These are phyloP conservation scores for Elsinoe ampelina DNA, from an alignment of 2,329 filamentous ascomycete species.

Conservation along the genomic window DNA sequence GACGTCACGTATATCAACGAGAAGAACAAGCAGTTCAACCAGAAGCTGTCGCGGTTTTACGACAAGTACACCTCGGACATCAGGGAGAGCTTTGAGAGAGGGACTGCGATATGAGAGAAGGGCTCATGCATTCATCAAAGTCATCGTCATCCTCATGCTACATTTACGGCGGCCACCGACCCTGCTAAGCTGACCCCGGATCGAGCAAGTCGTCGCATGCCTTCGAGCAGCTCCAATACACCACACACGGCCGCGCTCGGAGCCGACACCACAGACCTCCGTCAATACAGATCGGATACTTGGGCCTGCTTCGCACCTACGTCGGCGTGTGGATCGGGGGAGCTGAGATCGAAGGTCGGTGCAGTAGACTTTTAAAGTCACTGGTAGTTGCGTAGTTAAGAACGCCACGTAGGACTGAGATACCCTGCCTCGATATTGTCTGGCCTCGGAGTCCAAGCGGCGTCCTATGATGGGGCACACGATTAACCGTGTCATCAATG, in stretches of 20 bases:
- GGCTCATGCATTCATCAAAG: not conserved
- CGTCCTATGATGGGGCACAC: no score
- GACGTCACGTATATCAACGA: conserved; percentile 99
- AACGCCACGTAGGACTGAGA: no score
- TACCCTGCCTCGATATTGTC: no score
- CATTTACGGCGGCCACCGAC: not conserved
- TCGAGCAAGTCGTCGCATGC: not conserved
- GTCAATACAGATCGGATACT: not conserved
- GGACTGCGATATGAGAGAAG: conserved; percentile 71
- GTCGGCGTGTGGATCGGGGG: no score
- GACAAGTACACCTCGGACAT: conserved; percentile 98
- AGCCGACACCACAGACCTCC: not conserved
- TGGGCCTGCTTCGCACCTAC: no score
- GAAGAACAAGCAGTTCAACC: conserved; percentile 99
- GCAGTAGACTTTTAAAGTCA: no score
- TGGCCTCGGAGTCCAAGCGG: no score
- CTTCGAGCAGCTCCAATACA: not conserved
- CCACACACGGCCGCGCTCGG: not conserved
- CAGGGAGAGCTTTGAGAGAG: conserved; percentile 91
- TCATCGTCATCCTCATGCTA: not conserved
- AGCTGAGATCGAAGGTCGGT: not conserved
- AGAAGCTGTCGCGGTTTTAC: conserved; percentile 91
- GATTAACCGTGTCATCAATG: no score
- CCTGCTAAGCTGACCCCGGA: not conserved
- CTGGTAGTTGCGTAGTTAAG: no score